Conservation (phyloP, 2,329 filamentous ascomycete species). For the Zymoseptoria passerinii region DNA sequence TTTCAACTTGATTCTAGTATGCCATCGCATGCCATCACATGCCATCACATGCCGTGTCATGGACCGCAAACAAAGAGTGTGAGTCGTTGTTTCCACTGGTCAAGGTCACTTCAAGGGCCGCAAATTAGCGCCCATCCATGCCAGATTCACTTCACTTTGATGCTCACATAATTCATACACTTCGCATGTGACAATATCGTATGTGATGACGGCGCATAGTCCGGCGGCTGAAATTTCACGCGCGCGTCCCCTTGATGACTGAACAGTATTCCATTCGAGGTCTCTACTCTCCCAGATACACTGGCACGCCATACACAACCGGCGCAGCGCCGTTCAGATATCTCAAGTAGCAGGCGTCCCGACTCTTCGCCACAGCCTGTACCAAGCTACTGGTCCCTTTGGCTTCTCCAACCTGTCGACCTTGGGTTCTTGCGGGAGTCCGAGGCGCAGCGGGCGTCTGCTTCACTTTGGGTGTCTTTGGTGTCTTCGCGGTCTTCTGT, state of each 20-base stretch:
- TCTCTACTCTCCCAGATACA: constrained; percentile 53
- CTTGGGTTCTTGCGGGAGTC: constrained; percentile 21
- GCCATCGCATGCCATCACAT: too few relatives aligned
- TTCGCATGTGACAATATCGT: too few relatives aligned
- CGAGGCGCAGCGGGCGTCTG: constrained; percentile 25
- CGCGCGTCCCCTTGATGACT: background rate
- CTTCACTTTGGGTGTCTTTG: constrained; percentile 28
- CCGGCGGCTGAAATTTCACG: too few relatives aligned
- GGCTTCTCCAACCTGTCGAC: constrained; percentile 29
- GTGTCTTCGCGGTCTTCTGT: constrained; percentile 25
- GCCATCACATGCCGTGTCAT: background rate
- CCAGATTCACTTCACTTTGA: background rate
- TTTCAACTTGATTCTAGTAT: too few relatives aligned
- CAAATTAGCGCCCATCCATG: background rate
- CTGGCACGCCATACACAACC: constrained; percentile 89
- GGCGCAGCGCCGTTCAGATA: constrained; percentile 92
- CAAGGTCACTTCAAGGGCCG: background rate
- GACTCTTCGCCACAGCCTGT: constrained; percentile 69
- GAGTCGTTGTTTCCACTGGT: background rate
- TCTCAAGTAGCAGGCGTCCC: constrained; percentile 72
- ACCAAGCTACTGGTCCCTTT: constrained; percentile 47
- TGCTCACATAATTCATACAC: background rate
- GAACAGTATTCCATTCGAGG: background rate
- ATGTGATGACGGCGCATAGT: too few relatives aligned
- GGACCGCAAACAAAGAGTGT: background rate